Conservation (phyloP, 805 yeast species). For the Candida wancherniae region DNA sequence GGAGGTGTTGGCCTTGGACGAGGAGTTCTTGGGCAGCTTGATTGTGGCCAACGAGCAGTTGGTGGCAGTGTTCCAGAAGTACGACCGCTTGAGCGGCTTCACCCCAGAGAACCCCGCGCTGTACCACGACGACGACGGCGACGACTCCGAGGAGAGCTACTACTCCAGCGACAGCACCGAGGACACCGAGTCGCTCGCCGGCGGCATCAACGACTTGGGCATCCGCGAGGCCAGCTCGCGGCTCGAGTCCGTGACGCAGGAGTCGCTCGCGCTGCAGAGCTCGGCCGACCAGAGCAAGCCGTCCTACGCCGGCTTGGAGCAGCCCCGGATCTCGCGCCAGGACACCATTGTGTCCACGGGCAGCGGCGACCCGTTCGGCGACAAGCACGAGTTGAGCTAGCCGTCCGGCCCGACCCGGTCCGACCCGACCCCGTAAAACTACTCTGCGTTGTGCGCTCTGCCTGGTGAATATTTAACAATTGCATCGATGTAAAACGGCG, state of each 20-base stretch:
- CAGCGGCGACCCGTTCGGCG: slow-evolving; percentile 37
- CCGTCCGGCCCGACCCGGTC: too few species aligned
- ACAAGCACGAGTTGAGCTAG: slow-evolving; percentile 12
- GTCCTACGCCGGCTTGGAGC: slow-evolving; percentile 4
- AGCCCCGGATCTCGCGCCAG: slow-evolving; percentile 16
- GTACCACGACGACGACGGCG: slow-evolving; percentile 16
- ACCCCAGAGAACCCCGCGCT: slow-evolving; percentile 36
- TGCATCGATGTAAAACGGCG: too few species aligned
- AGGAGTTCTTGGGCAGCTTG: slow-evolving; percentile 82
- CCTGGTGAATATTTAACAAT: too few species aligned
- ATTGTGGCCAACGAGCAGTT: slow-evolving; percentile 88
- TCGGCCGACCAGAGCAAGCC: too few species aligned
- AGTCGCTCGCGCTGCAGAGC: too few species aligned
- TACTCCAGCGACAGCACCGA: slow-evolving; percentile 39
- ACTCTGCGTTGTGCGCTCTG: too few species aligned
- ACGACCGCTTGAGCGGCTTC: slow-evolving; percentile 51
- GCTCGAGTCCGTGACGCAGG: slow-evolving; percentile 9
- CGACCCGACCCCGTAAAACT: too few species aligned
- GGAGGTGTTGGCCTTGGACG: slow-evolving; percentile 42
- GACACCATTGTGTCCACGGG: slow-evolving; percentile 24
- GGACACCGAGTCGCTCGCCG: slow-evolving; percentile 23
- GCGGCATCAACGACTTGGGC: slow-evolving; percentile 5
- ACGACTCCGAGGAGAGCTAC: slow-evolving; percentile 30
- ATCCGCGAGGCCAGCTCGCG: slow-evolving; percentile 14
- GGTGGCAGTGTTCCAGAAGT: slow-evolving; percentile 64